Conservation (phyloP, 176 grass and related monocot genomes). For the Oryza punctata region DNA sequence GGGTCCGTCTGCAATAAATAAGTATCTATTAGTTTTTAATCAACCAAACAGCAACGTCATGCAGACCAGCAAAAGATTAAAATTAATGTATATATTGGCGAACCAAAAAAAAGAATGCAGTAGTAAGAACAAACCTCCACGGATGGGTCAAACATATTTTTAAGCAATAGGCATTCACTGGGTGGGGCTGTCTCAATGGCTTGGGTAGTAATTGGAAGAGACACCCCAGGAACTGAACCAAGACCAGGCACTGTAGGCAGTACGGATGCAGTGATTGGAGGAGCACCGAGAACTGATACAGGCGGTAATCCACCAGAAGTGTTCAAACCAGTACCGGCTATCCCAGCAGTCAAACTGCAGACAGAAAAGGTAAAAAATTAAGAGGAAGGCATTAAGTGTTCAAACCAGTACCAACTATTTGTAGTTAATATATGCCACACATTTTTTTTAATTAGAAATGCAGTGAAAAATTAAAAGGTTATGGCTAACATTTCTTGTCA, state of each 20-base stretch:
- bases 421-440: neutral
- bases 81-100: neutral
- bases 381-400: neutral
- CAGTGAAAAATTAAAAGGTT: neutral
- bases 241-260: conserved; percentile 53
- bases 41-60: neutral
- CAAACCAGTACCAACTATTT: neutral
- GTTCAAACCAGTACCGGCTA: conserved; percentile 45
- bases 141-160: conserved; percentile 95
- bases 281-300: conserved; percentile 77
- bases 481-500: neutral
- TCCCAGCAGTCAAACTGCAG: conserved; percentile 66
- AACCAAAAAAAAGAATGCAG: neutral
- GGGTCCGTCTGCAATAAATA: conserved; percentile 66
- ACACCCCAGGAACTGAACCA: conserved; percentile 37
- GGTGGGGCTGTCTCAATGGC: conserved; percentile 53
- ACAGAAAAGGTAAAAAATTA: neutral
- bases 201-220: conserved; percentile 45
- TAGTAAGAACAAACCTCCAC: conserved; percentile 64
- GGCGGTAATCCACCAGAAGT: conserved; percentile 46
- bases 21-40: conserved; percentile 4
- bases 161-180: conserved; percentile 89
- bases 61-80: neutral
- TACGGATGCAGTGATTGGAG: conserved; percentile 42
- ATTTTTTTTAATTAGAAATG: neutral